Evolutionary conservation across 768 basidiomycete genomes (phyloP), one percentile per base, ranked within the genome.

Genomic region (Rossbeevera mucosa): DNA sequence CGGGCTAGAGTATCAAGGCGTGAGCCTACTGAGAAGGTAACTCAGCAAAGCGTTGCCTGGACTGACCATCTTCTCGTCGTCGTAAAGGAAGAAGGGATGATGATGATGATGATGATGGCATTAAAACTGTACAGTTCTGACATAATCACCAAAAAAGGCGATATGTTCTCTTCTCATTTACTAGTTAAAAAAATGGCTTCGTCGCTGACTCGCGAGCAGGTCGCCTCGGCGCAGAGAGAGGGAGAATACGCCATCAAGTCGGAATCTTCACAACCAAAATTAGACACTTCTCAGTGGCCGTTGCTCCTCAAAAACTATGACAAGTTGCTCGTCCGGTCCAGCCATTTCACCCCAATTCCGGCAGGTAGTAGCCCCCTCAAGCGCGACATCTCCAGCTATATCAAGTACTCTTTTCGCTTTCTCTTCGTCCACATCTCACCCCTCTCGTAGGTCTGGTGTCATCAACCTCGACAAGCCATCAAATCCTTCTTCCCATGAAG

Each of bases 381-480:
- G 74, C 86, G 96, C 47, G 96, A 99, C 65, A 87, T 99, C 46
- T 75, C 78, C 14, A 80, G 81, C 51, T 98, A 99, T 72, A 83
- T 99, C 71, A 95, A 94, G 89, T 91, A 66, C 48, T 11, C 52
- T n/a, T 5, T 33, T 41, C 7, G 1, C 3, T 20, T 47, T 38
- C 9, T 53, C n/a, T 16, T 14, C 12, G 12, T 33, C 50, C 28
- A 21, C 33, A 42, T 38, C 52, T 48, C 24, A 56, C 31, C 8
- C 22, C 45, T 44, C 56, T 52, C 11, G n/a, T 58, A 95, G 93
- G 77, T 92, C 94, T 60, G 96, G 96, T 61, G 91, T 97, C 48
- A 99, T 99, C 70, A 99, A 99, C 75, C 79, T 99, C 59, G 96
- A 99, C 81, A 99, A 99, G 67, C 96, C 96, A 21, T 97, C 95